Evolutionary conservation across 176 grass and related monocot species (phyloP).

Genomic region (Olyra latifolia): DNA sequence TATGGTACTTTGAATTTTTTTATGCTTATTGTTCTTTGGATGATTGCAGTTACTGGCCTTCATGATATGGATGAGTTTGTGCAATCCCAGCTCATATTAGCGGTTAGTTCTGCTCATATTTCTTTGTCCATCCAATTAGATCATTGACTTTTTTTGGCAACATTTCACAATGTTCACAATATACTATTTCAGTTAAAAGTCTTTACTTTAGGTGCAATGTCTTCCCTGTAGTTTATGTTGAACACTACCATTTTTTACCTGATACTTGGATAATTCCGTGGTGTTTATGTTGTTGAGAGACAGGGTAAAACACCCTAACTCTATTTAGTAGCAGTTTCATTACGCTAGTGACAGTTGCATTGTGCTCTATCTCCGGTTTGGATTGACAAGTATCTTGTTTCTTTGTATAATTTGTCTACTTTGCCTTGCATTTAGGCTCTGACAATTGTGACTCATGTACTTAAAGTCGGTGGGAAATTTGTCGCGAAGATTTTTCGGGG

Average conservation of each 20-base stretch:
- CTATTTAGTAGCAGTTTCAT: neutral
- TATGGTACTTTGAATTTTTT: neutral
- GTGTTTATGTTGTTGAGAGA: neutral
- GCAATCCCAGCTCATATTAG: constrained; percentile 86
- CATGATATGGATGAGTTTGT: constrained; percentile 96
- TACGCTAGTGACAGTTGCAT: neutral
- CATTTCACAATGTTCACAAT: neutral
- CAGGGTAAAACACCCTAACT: neutral
- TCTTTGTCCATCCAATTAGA: neutral
- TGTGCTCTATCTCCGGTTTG: constrained; percentile 11
- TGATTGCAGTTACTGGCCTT: constrained; percentile 71
- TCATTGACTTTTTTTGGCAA: too few relatives aligned
- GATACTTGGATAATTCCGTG: neutral
- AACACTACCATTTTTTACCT: neutral
- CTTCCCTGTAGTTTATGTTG: neutral
- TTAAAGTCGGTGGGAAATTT: constrained; percentile 81
- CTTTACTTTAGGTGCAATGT: neutral
- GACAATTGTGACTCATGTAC: constrained; percentile 82
- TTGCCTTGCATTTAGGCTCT: constrained; percentile 59
- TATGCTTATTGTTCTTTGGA: constrained; percentile 21
- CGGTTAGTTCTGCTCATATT: constrained; percentile 48
- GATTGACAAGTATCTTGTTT: constrained; percentile 1
- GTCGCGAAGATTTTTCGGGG: constrained; percentile 83
- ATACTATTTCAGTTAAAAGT: neutral
- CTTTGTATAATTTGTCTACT: too few relatives aligned